Percentiles rank a stretch among this genome's conserved stretches.
Evolutionary conservation across 2,329 filamentous ascomycete species (phyloP).

Genomic region (Apiospora aurea): DNA sequence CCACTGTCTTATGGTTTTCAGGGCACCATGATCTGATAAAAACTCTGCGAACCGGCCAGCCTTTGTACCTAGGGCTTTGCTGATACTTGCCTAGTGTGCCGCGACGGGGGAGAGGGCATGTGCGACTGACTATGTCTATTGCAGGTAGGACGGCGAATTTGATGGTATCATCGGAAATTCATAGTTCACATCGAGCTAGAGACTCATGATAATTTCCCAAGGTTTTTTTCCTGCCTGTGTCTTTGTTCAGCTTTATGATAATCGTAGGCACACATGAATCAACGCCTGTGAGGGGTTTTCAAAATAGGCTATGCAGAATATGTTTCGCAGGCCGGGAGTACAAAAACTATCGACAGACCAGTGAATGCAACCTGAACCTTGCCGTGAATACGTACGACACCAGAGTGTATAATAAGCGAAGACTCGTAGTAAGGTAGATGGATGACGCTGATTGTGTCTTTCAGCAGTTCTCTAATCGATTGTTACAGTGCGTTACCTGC

Average conservation of each 20-base stretch:
- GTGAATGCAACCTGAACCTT: neutral
- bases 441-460: slow-evolving; percentile 6
- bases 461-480: slow-evolving; percentile 8
- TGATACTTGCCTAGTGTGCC: neutral
- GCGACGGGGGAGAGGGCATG: neutral
- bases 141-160: neutral
- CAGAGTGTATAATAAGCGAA: neutral
- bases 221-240: neutral
- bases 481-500: slow-evolving; percentile 17
- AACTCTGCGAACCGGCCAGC: slow-evolving; percentile 1
- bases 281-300: neutral
- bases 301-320: slow-evolving; percentile 4
- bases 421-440: neutral
- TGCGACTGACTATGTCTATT: neutral
- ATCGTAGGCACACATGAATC: neutral
- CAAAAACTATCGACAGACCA: neutral
- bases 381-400: neutral
- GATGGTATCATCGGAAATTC: neutral
- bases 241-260: neutral
- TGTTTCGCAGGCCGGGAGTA: neutral
- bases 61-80: slow-evolving; percentile 3
- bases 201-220: neutral
- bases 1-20: slow-evolving; percentile 16
- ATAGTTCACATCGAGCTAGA: too few relatives aligned
- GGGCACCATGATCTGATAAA: slow-evolving; percentile 17